Conservation (phyloP, 1,284 basidiomycete genomes). For the Flammula alnicola region DNA sequence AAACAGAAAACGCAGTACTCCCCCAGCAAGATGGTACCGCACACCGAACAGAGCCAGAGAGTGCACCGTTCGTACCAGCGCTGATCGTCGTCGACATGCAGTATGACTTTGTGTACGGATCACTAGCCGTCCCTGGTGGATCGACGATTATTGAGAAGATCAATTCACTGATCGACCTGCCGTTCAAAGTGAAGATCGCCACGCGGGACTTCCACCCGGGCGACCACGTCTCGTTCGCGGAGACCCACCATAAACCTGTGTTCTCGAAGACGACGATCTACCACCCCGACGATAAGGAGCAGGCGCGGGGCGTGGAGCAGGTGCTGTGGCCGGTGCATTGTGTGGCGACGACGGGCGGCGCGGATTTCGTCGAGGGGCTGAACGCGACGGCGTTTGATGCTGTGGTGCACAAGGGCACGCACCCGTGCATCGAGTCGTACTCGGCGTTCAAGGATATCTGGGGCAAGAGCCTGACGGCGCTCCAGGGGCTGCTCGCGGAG, state of each 20-base stretch:
- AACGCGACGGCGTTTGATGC: constrained; percentile 39
- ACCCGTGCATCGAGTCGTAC: constrained; percentile 52
- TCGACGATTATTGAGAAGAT: constrained; percentile 45
- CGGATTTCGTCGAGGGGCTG: constrained; percentile 47
- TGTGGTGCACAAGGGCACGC: constrained; percentile 49
- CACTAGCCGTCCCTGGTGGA: constrained; percentile 49
- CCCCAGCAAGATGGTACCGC: not conserved
- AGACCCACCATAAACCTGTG: constrained; percentile 40
- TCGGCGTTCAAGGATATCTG: constrained; percentile 58
- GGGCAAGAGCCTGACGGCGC: constrained; percentile 40
- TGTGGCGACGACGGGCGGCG: constrained; percentile 46
- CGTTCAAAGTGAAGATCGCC: constrained; percentile 47
- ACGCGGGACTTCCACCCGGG: constrained; percentile 55
- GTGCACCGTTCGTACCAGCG: constrained; percentile 34
- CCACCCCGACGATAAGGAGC: constrained; percentile 39
- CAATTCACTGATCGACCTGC: constrained; percentile 43
- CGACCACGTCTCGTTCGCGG: constrained; percentile 55
- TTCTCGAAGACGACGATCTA: constrained; percentile 42
- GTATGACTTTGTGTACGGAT: constrained; percentile 51
- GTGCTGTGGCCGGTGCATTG: constrained; percentile 59
- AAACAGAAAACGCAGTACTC: not conserved
- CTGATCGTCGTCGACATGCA: constrained; percentile 49
- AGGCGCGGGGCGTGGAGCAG: constrained; percentile 41
- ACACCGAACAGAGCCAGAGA: constrained; percentile 1
- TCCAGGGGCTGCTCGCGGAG: constrained; percentile 39